Evolutionary conservation across 2,329 filamentous ascomycete species (phyloP).

Genomic region (Ophiosphaerella narmari): DNA sequence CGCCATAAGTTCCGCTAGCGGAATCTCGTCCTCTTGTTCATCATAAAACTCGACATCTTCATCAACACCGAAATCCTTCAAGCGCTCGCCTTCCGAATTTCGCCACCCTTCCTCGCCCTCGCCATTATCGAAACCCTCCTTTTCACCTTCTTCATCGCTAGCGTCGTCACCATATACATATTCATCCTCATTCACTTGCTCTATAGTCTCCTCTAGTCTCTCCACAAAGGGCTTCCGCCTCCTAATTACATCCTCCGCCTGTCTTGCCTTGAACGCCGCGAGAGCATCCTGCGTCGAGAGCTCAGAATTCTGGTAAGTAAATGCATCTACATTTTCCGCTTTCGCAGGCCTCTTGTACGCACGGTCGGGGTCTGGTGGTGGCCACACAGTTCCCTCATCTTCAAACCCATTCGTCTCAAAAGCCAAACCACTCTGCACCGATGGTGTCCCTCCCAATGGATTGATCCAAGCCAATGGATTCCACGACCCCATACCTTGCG

Average conservation of each 20-base stretch:
- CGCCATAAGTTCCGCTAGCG: conserved; percentile 67
- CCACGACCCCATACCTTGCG: conserved; percentile 72
- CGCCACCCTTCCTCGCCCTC: conserved; percentile 67
- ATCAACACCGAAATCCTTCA: conserved; percentile 80
- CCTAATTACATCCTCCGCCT: conserved; percentile 56
- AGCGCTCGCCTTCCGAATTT: conserved; percentile 74
- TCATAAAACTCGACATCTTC: conserved; percentile 73
- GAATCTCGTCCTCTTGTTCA: conserved; percentile 68
- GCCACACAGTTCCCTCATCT: conserved; percentile 48
- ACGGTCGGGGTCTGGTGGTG: conserved; percentile 57
- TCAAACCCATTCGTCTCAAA: conserved; percentile 82
- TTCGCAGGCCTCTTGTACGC: conserved; percentile 19
- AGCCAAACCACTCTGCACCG: conserved; percentile 56
- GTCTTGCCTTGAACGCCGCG: conserved; percentile 59
- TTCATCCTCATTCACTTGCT: conserved; percentile 9
- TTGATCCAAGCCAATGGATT: conserved; percentile 70
- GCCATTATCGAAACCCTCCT: conserved; percentile 24
- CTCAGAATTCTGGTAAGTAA: conserved; percentile 45
- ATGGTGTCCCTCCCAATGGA: conserved; percentile 63
- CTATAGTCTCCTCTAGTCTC: conserved; percentile 37
- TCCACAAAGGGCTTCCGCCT: conserved; percentile 50
- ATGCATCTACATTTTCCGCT: conserved; percentile 32
- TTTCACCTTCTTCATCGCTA: conserved; percentile 20
- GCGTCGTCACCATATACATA: conserved; percentile 30
- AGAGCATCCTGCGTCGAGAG: conserved; percentile 51